These are phyloP conservation scores for Epichloe glyceriae DNA, from an alignment of 2,329 filamentous ascomycete species.

Conservation along the genomic window DNA sequence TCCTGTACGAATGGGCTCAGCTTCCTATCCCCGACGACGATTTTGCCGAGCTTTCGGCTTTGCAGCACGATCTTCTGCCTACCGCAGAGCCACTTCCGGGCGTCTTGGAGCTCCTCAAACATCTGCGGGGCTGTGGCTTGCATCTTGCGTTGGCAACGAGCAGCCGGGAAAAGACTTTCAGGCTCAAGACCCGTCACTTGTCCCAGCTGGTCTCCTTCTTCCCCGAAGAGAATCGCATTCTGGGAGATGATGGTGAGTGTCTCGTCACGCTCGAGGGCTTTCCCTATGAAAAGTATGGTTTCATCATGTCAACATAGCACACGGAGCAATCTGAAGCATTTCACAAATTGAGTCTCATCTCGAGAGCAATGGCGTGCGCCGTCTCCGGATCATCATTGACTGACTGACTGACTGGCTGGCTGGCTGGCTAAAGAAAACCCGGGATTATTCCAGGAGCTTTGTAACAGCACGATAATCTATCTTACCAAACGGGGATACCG, in stretches of 20 bases:
- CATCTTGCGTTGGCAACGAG: constrained; percentile 1
- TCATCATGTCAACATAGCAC: no score
- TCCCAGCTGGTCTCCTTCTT: background rate
- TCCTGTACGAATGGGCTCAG: constrained; percentile 1
- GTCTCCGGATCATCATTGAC: no score
- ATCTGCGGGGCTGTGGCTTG: background rate
- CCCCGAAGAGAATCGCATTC: background rate
- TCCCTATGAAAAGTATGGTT: background rate
- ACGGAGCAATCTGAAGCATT: no score
- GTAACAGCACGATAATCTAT: no score
- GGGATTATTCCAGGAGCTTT: no score
- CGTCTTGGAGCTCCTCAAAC: background rate
- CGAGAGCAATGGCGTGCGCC: no score
- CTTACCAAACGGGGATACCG: no score
- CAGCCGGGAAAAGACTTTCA: background rate
- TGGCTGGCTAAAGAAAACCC: no score
- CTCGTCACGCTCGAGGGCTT: background rate
- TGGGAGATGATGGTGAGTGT: background rate
- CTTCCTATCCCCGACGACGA: background rate
- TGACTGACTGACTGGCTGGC: no score
- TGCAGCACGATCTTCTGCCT: background rate
- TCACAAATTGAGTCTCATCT: no score
- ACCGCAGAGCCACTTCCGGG: background rate
- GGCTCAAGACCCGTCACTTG: background rate
- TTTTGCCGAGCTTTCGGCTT: background rate